These are phyloP conservation scores for Diutina catenulata DNA, from an alignment of 1,139 yeast genomes.

Conservation along the genomic window DNA sequence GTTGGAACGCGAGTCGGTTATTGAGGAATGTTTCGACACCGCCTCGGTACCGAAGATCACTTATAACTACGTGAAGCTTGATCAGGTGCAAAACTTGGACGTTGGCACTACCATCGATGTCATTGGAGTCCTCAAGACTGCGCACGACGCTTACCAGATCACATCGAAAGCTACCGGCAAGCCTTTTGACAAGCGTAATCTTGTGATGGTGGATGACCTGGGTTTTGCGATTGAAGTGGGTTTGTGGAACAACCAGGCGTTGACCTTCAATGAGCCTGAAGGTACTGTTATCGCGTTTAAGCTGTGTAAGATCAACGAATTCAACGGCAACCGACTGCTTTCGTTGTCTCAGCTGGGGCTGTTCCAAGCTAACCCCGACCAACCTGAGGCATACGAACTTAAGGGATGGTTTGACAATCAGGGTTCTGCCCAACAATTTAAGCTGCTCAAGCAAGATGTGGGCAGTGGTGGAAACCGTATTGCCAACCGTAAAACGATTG, in stretches of 20 bases:
- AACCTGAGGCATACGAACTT: constrained; percentile 73
- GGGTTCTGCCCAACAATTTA: constrained; percentile 54
- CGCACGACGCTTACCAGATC: constrained; percentile 64
- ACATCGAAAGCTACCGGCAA: constrained; percentile 90
- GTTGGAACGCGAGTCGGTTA: constrained; percentile 67
- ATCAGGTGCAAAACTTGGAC: constrained; percentile 54
- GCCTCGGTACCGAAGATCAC: constrained; percentile 66
- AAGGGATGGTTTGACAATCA: constrained; percentile 93
- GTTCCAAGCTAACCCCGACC: constrained; percentile 71
- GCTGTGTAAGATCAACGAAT: constrained; percentile 84
- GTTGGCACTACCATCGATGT: constrained; percentile 72
- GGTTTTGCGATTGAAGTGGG: constrained; percentile 70
- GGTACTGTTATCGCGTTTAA: constrained; percentile 89
- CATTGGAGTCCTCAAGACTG: constrained; percentile 72
- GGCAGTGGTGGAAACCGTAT: constrained; percentile 12
- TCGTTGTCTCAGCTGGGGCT: constrained; percentile 75
- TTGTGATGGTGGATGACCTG: constrained; percentile 76
- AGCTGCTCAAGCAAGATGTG: constrained; percentile 39
- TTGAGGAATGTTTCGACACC: constrained; percentile 60
- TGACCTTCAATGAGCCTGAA: constrained; percentile 58
- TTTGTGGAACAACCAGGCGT: constrained; percentile 83
- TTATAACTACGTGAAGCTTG: constrained; percentile 65
- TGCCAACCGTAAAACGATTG: constrained; percentile 50
- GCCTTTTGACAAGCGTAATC: constrained; percentile 84
- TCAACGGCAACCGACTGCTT: constrained; percentile 66